phyloP scores from a whole-genome alignment of 1,284 basidiomycete species.

The Erythrobasidium hasegawianum region DNA sequence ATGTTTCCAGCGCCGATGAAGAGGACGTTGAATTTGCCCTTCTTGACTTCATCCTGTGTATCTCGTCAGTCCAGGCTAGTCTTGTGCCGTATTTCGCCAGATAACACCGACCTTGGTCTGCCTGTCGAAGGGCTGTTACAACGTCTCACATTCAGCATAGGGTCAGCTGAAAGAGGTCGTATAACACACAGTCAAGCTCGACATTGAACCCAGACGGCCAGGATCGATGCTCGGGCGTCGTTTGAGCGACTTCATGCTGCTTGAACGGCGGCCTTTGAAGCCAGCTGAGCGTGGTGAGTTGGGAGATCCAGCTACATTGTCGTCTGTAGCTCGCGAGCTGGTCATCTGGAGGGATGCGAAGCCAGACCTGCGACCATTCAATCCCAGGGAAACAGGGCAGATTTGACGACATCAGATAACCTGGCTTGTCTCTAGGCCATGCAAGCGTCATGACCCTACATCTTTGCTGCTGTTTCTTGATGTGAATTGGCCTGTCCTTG shows the following conservation, averaged over 20 bases:
- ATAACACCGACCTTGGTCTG: slow-evolving; percentile 26
- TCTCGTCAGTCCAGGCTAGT: too few relatives aligned
- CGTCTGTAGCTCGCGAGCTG: slow-evolving; percentile 13
- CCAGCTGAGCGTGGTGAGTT: neutral
- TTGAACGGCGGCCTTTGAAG: slow-evolving; percentile 13
- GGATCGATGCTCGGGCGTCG: slow-evolving; percentile 31
- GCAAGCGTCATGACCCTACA: too few relatives aligned
- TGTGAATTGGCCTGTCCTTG: too few relatives aligned
- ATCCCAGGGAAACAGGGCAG: too few relatives aligned
- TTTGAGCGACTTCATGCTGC: slow-evolving; percentile 24
- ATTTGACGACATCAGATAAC: too few relatives aligned
- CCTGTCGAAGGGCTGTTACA: slow-evolving; percentile 21
- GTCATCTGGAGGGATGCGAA: slow-evolving; percentile 34
- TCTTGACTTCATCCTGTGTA: slow-evolving; percentile 29
- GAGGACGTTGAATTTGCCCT: slow-evolving; percentile 35
- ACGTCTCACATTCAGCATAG: neutral
- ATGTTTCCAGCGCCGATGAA: slow-evolving; percentile 34
- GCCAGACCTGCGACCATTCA: slow-evolving; percentile 5
- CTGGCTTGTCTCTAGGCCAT: too few relatives aligned
- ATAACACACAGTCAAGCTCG: slow-evolving; percentile 19
- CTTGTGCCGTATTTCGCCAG: neutral
- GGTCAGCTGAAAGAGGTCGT: neutral
- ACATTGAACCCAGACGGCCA: slow-evolving; percentile 29
- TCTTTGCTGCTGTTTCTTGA: too few relatives aligned
- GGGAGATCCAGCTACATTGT: neutral